Evolutionary conservation across 202 grass and related monocot genomes (phyloP).

Genomic region (Brachypodium distachyon): DNA sequence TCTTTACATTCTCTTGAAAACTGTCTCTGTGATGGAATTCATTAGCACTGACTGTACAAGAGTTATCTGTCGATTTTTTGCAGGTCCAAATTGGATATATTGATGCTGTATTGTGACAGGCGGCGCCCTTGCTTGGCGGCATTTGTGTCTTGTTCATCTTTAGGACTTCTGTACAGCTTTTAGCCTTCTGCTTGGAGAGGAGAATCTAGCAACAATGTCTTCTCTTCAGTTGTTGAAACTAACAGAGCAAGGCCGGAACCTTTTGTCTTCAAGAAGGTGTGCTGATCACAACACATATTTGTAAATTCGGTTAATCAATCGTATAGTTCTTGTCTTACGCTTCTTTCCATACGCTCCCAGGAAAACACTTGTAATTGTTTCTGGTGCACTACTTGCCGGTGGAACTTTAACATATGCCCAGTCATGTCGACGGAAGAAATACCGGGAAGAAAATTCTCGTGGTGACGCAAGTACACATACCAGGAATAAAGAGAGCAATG

Average conservation of each 20-base stretch:
- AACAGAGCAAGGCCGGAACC: constrained; percentile 54
- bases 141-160: neutral
- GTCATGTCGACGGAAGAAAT: constrained; percentile 27
- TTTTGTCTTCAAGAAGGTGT: constrained; percentile 81
- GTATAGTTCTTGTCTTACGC: neutral
- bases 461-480: constrained; percentile 20
- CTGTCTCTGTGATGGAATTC: neutral
- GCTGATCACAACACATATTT: neutral
- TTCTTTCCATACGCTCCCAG: constrained; percentile 15
- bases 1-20: neutral
- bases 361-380: constrained; percentile 62
- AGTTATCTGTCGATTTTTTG: neutral
- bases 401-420: constrained; percentile 71
- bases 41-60: neutral
- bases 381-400: constrained; percentile 70
- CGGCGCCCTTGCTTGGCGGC: neutral
- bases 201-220: constrained; percentile 39
- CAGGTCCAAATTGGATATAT: neutral
- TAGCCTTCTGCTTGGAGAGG: neutral
- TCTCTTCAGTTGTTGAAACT: constrained; percentile 85
- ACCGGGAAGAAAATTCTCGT: constrained; percentile 1
- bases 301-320: neutral
- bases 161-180: neutral
- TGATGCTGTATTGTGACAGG: neutral
- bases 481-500: neutral